Evolutionary conservation across 2,329 filamentous ascomycete species (phyloP).

Genomic region (Cladosporium oxysporum): DNA sequence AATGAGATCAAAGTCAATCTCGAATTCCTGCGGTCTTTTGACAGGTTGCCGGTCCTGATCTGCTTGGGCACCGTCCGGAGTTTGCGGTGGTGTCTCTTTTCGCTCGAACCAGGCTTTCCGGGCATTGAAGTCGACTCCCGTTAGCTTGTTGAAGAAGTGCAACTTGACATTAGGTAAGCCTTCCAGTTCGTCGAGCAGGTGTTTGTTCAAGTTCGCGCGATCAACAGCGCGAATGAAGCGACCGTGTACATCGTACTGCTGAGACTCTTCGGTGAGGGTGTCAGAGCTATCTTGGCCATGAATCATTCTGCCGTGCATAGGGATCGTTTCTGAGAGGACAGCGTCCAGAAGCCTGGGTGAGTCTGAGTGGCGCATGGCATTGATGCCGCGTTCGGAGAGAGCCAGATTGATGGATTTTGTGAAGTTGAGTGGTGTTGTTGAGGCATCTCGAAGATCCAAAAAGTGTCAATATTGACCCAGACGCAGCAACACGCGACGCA

Average conservation of each 20-base stretch:
- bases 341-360: conserved; percentile 68
- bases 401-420: conserved; percentile 98
- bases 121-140: conserved; percentile 78
- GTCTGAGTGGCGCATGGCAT: conserved; percentile 74
- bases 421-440: conserved; percentile 86
- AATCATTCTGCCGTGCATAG: conserved; percentile 97
- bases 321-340: conserved; percentile 77
- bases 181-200: conserved; percentile 80
- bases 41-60: conserved; percentile 38
- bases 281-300: conserved; percentile 69
- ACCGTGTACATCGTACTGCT: conserved; percentile 87
- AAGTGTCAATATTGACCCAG: not conserved
- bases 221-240: conserved; percentile 84
- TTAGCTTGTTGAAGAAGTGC: conserved; percentile 91
- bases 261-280: conserved; percentile 71
- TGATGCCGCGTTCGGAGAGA: conserved; percentile 88
- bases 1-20: conserved; percentile 86
- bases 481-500: not conserved
- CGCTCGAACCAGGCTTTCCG: conserved; percentile 86
- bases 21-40: conserved; percentile 60
- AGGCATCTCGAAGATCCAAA: conserved; percentile 80
- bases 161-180: conserved; percentile 84
- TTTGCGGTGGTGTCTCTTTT: conserved; percentile 28
- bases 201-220: conserved; percentile 77
- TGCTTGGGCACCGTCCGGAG: conserved; percentile 38